A percentile compares a stretch with the other conserved stretches of the same genome.
These are phyloP conservation scores for Prunella vulgaris DNA, from an alignment of 257 asterid genomes.

Conservation along the genomic window DNA sequence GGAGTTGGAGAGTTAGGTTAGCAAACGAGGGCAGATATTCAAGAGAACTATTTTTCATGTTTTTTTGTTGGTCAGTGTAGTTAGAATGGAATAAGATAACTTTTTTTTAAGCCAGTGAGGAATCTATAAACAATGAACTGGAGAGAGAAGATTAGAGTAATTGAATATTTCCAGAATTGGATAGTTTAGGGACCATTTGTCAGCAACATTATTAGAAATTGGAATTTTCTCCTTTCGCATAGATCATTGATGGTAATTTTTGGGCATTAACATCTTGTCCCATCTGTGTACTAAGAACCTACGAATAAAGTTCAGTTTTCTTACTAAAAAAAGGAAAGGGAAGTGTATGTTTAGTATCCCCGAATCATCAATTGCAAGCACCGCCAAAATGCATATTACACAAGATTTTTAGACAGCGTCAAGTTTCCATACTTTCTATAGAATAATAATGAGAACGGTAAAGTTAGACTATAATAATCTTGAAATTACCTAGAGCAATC, in stretches of 20 bases:
- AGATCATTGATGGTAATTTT: background rate
- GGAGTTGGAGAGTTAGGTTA: background rate
- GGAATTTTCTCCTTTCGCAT: background rate
- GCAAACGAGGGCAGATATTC: background rate
- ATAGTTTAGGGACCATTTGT: background rate
- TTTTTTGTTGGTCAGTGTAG: background rate
- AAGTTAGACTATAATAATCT: background rate
- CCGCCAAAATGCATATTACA: background rate
- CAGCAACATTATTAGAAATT: background rate
- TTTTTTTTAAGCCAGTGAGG: background rate
- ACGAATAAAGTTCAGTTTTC: background rate
- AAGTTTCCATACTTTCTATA: background rate
- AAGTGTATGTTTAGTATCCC: background rate
- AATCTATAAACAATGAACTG: background rate
- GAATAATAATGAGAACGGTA: background rate
- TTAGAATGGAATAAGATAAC: background rate
- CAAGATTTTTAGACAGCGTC: background rate
- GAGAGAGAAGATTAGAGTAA: background rate
- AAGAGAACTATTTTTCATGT: background rate
- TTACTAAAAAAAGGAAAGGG: background rate
- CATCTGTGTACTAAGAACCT: background rate
- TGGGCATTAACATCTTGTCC: background rate
- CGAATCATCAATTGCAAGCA: background rate
- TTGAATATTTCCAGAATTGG: background rate
- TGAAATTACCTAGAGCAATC: background rate